Base-by-base conservation (phyloP, 1,139 yeast species). In the Sugiyamaella xylanicola region DNA sequence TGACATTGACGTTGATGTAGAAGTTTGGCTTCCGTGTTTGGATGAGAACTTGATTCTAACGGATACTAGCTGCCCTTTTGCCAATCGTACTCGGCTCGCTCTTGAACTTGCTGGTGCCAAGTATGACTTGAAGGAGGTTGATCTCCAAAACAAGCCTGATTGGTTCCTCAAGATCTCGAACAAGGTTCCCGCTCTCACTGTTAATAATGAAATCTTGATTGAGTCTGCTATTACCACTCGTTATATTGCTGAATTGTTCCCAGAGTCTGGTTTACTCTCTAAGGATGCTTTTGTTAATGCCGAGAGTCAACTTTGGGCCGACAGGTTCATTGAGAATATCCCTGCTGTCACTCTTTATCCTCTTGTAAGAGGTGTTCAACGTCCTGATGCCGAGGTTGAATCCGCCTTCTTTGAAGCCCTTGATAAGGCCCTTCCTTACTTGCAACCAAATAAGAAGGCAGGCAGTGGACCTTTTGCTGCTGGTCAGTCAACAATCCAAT, bases 81-180 rank as follows among this genome's bases (percentile, higher is more conserved):
- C 69, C 9, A 65, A 64, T 22, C 60, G 69, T 19, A 63, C 69
- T 17, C 64, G 67, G 68, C 54, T 64, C 29, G 68, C 66, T 4
- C 61, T 65, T 36, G 59, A 59, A 42, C 56, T 54, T 47, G 67
- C 64, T 20, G 63, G 62, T 17, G 66, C 62, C 41, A 56, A 63
- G 48, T 65, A 57, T 52, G 68, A 65, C 54, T 55, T 50, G 46
- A 56, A 61, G 48, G 65, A 61, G 51, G 62, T 65, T 27, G 68
- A 65, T 50, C 61, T 65, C 40, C 41, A 48, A 41, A 62, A 64
- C 57, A 66, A 66, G 59, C 66, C 69, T 15, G 67, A 63, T 15
- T 61, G 68, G 66, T 64, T 64, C 48, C 55, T 64, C 39, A 58
- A 59, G 49, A 57, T 66, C 45, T 64, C 66, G 25, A 59, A 65